Evolutionary conservation across 1,284 basidiomycete genomes (phyloP), one percentile per base, ranked within the genome.

Genomic region (Marasmius tenuissimus): DNA sequence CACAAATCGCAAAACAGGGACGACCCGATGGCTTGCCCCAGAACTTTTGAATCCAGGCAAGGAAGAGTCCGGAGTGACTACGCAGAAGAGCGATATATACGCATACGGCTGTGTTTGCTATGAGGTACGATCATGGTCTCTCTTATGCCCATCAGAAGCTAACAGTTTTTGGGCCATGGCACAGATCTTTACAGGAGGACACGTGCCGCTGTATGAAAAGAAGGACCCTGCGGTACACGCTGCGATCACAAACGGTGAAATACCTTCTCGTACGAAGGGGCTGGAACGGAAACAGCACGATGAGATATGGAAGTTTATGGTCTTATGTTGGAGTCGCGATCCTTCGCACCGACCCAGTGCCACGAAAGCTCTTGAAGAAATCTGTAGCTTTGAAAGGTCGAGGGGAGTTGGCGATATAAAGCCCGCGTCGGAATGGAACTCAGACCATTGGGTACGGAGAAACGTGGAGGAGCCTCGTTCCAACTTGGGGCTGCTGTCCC

Each of bases 21-120:
- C 71, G 57, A 12, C 69, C 47, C 67, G 69, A 33, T 68, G 65
- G 63, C 62, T 68, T 53, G 65, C 68, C 38, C 72, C 71, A 3
- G 71, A 72, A 40, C 51, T 71, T 20, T 61, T 68, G 27, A 56
- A 58, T 10, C 61, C 11, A n/a, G 45, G 20, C 27, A 27, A 27
- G 27, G 27, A 27, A 2, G 11, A 16, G 20, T n/a, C 40, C 40
- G 11, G 40, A 12, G n/a, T n/a, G 3, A 3, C 40, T n/a, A 18
- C 45, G 20, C 16, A 8, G 5, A 18, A 8, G n/a, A 47, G 45
- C 20, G 45, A 47, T 47, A 47, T 47, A 16, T 47, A 47, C 20
- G 45, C 45, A 18, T 47, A 18, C 16, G 45, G 11, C 20, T 47
- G 45, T 47, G 45, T 47, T 8, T 14, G 45, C 20, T 47, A 47